These are phyloP conservation scores for Dichomitus squalens DNA, from an alignment of 1,284 basidiomycete genomes.

Conservation along the genomic window DNA sequence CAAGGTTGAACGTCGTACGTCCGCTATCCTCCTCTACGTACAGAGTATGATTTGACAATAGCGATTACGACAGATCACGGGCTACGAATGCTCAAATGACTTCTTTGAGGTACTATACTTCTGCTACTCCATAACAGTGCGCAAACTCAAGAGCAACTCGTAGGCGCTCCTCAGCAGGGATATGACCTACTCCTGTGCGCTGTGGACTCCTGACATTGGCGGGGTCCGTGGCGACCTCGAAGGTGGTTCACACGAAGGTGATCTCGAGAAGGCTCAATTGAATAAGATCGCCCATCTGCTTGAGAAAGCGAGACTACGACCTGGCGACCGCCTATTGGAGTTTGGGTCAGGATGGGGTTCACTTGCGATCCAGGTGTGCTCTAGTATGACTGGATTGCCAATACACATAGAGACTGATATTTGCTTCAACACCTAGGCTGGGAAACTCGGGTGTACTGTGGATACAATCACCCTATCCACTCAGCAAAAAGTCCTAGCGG, in stretches of 20 bases:
- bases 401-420: slow-evolving; percentile 10
- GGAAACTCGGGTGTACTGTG: slow-evolving; percentile 70
- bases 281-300: slow-evolving; percentile 80
- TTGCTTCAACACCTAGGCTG: slow-evolving; percentile 45
- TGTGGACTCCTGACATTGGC: slow-evolving; percentile 71
- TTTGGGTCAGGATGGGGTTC: slow-evolving; percentile 90
- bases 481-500: slow-evolving; percentile 82
- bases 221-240: slow-evolving; percentile 60
- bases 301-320: slow-evolving; percentile 68
- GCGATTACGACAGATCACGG: too few species aligned
- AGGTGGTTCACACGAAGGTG: slow-evolving; percentile 43
- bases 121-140: slow-evolving; percentile 74
- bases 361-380: slow-evolving; percentile 87
- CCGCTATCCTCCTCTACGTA: too few species aligned
- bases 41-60: too few species aligned
- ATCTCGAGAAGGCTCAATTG: slow-evolving; percentile 78
- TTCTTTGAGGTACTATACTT: slow-evolving; percentile 90
- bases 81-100: too few species aligned
- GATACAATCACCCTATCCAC: slow-evolving; percentile 84
- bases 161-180: slow-evolving; percentile 64
- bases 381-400: too few species aligned
- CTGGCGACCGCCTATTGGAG: slow-evolving; percentile 79
- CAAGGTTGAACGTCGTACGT: too few species aligned
- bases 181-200: slow-evolving; percentile 89
- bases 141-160: not conserved